phyloP scores from a whole-genome alignment of 2,329 filamentous ascomycete genomes.

The Ophiosphaerella herpotricha region DNA sequence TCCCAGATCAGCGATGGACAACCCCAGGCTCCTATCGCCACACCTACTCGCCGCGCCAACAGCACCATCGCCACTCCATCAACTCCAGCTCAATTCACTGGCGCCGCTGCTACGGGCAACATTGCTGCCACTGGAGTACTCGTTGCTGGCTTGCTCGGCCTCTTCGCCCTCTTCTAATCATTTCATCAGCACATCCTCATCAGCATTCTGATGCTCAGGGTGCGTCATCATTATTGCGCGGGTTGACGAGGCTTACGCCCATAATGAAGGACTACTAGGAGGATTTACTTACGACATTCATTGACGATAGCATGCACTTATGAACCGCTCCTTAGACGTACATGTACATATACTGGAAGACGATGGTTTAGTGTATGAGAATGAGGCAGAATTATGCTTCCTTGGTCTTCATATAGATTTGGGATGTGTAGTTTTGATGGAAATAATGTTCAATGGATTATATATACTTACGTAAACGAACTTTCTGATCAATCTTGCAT shows the following conservation, averaged over 20 bases:
- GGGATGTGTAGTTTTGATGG: background rate
- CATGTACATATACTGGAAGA: slow-evolving; percentile 9
- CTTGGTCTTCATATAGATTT: background rate
- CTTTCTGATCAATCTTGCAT: background rate
- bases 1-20: slow-evolving; percentile 35
- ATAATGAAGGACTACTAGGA: slow-evolving; percentile 5
- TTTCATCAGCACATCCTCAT: background rate
- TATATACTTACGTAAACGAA: background rate
- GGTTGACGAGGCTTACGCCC: background rate
- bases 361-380: slow-evolving; percentile 2
- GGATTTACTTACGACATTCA: slow-evolving; percentile 14
- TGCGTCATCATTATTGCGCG: slow-evolving; percentile 1
- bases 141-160: slow-evolving; percentile 32
- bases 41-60: slow-evolving; percentile 11
- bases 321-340: slow-evolving; percentile 14
- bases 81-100: slow-evolving; percentile 31
- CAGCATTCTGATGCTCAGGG: too few relatives aligned
- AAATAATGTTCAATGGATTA: slow-evolving; percentile 2
- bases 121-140: slow-evolving; percentile 31
- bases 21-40: slow-evolving; percentile 19
- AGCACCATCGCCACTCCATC: slow-evolving; percentile 15
- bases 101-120: slow-evolving; percentile 30
- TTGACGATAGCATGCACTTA: slow-evolving; percentile 15
- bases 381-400: background rate
- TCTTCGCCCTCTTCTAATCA: slow-evolving; percentile 37